A percentile compares a stretch with the other conserved stretches of the same genome.
phyloP scores from a whole-genome alignment of 164 flowering plant species.

The Magnolia changhungtana region DNA sequence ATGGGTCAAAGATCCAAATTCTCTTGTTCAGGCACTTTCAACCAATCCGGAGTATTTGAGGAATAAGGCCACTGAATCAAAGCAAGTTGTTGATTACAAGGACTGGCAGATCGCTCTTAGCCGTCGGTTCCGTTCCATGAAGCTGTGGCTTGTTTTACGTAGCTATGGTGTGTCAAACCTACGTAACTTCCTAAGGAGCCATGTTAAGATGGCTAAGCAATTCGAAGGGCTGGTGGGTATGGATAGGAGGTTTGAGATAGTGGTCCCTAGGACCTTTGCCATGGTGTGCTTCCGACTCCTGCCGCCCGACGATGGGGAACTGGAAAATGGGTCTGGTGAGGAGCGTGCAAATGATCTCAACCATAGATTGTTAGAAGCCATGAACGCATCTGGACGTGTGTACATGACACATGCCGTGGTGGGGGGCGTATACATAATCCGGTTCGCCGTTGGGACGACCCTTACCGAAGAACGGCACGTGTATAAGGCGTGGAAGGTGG shows the following conservation, averaged over 20 bases:
- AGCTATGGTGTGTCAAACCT: slow-evolving; percentile 56
- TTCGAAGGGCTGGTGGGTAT: slow-evolving; percentile 40
- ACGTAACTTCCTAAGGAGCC: slow-evolving; percentile 36
- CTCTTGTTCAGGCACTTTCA: slow-evolving; percentile 42
- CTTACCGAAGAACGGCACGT: slow-evolving; percentile 30
- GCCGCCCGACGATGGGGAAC: slow-evolving; percentile 7
- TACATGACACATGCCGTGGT: slow-evolving; percentile 42
- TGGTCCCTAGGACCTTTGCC: slow-evolving; percentile 49
- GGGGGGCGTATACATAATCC: slow-evolving; percentile 26
- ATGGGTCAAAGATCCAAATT: slow-evolving; percentile 58
- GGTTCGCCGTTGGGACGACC: slow-evolving; percentile 27
- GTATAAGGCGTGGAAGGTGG: slow-evolving; percentile 21
- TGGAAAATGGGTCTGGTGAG: not conserved
- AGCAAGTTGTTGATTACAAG: slow-evolving; percentile 61
- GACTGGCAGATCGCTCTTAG: slow-evolving; percentile 73
- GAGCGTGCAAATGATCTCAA: slow-evolving; percentile 32
- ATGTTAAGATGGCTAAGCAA: slow-evolving; percentile 53
- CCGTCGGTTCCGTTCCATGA: slow-evolving; percentile 56
- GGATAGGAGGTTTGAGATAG: slow-evolving; percentile 62
- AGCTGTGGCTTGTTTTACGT: slow-evolving; percentile 63
- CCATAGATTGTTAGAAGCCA: slow-evolving; percentile 31
- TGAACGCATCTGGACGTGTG: slow-evolving; percentile 37
- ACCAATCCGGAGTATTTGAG: slow-evolving; percentile 59
- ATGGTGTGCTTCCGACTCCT: slow-evolving; percentile 51
- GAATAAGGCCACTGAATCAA: slow-evolving; percentile 50